These are phyloP conservation scores for Rubroboletus satanas DNA, from an alignment of 768 basidiomycete genomes.

Conservation along the genomic window DNA sequence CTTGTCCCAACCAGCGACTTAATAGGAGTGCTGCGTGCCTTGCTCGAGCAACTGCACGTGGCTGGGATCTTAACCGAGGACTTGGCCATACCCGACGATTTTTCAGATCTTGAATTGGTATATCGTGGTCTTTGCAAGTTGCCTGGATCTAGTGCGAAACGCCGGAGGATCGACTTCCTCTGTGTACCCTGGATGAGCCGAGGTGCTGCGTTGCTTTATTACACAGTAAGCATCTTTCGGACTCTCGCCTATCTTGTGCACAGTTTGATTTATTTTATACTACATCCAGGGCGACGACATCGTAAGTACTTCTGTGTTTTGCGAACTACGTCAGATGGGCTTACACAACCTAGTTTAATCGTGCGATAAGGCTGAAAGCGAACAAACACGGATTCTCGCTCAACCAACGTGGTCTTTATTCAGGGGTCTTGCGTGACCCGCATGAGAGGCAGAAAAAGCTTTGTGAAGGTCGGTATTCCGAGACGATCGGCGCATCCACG, in stretches of 20 bases:
- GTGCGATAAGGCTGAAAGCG: constrained; percentile 83
- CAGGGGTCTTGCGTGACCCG: constrained; percentile 68
- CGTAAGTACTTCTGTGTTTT: constrained; percentile 41
- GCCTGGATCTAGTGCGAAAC: constrained; percentile 43
- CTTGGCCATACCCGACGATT: constrained; percentile 66
- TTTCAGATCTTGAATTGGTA: constrained; percentile 62
- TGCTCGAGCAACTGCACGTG: constrained; percentile 55
- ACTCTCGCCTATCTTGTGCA: not conserved
- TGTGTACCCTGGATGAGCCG: constrained; percentile 73
- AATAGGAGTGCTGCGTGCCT: constrained; percentile 55
- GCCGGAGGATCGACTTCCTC: constrained; percentile 80
- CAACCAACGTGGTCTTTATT: constrained; percentile 82
- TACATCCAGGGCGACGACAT: constrained; percentile 79
- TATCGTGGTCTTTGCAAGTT: constrained; percentile 80
- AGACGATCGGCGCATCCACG: not conserved
- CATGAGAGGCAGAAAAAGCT: constrained; percentile 57
- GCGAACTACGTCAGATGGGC: not conserved
- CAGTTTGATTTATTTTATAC: not conserved
- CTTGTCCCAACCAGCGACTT: not conserved
- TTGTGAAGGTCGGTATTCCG: constrained; percentile 43
- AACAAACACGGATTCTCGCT: constrained; percentile 75
- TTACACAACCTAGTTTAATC: constrained; percentile 65
- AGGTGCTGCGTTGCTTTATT: constrained; percentile 89
- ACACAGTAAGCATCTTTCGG: constrained; percentile 56
- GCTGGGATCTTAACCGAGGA: constrained; percentile 75